Base-by-base conservation (phyloP, 169 alveolate species). In the Plasmodium yoelii region DNA sequence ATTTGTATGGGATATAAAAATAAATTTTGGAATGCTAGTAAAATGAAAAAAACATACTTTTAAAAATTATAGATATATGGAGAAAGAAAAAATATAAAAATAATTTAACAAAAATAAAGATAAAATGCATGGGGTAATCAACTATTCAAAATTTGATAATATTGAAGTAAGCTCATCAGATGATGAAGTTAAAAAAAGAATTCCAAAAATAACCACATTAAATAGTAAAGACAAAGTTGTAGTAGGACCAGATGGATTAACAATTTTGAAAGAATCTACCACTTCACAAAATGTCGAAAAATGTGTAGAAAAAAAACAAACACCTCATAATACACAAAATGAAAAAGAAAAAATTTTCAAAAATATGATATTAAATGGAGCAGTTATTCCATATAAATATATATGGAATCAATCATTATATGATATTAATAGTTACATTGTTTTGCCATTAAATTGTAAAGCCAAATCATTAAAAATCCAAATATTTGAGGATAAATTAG, bases 141-240 rank as follows among this genome's bases (percentile, higher is more conserved):
- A 82, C 47, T 82, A 82, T 68, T 67, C 80, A 26, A 82, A 57
- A 28, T 82, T 82, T 67, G 84, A 82, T 24, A 67, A 82, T 22
- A 65, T 82, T 56, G 84, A 67, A n/a, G 82, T 82, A 56, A 82
- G 90, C 15, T 82, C 90, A 59, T 82, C 90, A 82, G 90, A 82
- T 57, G 90, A 82, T 26, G 90, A 82, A 55, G 42, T 19, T 18
- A 68, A 67, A 68, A 82, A 44, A 6, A 67, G 65, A 34, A 65
- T 53, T 24, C 90, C 90, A 10, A 84, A 82, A 24, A 15, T 82
- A 67, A 82, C 84, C 12, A 82, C 59, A 26, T 46, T 82, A 34
- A 47, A 60, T 60, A 65, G 15, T 18, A 82, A 68, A 13, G 90
- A 82, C 63, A 82, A 82, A 82, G 90, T 82, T 3, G 60, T 82